Base-by-base conservation (phyloP, 257 asterid genomes). In the Penstemon eatonii region DNA sequence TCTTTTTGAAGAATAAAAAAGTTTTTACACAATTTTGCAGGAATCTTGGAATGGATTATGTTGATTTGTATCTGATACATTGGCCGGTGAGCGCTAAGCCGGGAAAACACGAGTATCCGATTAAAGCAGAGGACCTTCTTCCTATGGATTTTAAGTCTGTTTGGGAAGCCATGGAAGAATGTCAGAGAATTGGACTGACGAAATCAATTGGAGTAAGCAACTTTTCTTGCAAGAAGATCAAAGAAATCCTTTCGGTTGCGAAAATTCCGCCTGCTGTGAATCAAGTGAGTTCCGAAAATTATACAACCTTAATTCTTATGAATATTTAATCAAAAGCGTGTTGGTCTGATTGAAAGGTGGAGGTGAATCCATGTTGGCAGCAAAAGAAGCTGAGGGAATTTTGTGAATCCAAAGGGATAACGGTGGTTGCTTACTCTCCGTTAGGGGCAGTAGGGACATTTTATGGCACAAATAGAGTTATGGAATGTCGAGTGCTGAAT, bases 281-380 rank as follows among this genome's bases (percentile, higher is more conserved):
- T 67, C 92, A 86, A 70, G 96, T 88, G 64, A 69, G 77, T 58
- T 19, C 18, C 45, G 3, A 25, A 25, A 4, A 5, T 65, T 18
- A 45, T 0, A 11, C 56, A 62, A 18, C 13, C 44, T 15, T 36
- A 46, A 9, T 5, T 19, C 43, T 40, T 1, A 12, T 3, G 19
- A 5, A 51, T 39, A 25, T 0, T 25, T 1, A 1, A 25, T 25
- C 33, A 25, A 25, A 25, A 25, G 33, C 2, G 2, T 1, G 33
- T 25, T 25, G 33, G 65, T 53, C 40, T 8, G 44, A 73, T 67
- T 67, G 70, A 18, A 65, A 89, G 96, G 92, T 89, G 19, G 95
- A 89, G 83, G 85, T 85, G 39, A 87, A 78, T 73, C 95, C 92
- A 15, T 85, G 90, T 78, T 87, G 95, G 95, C 95, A 83, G 66